These are phyloP conservation scores for Diaporthe ilicicola DNA, from an alignment of 2,329 filamentous ascomycete species.

Conservation along the genomic window DNA sequence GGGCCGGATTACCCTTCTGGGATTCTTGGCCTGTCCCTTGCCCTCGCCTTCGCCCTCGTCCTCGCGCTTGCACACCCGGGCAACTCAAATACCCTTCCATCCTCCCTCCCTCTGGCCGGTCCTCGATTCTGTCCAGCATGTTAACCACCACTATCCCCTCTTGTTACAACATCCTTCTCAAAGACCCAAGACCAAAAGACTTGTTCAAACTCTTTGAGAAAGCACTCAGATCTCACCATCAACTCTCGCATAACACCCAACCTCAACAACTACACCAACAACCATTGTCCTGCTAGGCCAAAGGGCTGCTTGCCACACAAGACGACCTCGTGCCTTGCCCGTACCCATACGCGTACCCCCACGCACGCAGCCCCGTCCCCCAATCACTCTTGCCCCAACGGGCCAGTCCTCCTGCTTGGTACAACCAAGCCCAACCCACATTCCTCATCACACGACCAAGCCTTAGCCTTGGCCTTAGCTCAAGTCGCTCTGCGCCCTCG, in stretches of 20 bases:
- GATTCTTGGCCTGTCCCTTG: slow-evolving; percentile 23
- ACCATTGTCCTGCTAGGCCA: slow-evolving; percentile 17
- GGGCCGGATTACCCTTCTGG: slow-evolving; percentile 24
- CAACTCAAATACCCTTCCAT: slow-evolving; percentile 31
- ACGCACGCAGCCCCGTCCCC: slow-evolving; percentile 32
- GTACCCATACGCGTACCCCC: background rate
- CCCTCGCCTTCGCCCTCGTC: too few species aligned
- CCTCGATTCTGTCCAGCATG: slow-evolving; percentile 14
- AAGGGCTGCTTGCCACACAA: slow-evolving; percentile 29
- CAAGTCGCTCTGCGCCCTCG: slow-evolving; percentile 1
- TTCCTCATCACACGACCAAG: slow-evolving; percentile 4
- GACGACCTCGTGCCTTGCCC: slow-evolving; percentile 7
- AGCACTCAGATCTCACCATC: background rate
- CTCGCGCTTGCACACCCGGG: too few species aligned
- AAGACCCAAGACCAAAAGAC: slow-evolving; percentile 10
- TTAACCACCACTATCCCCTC: background rate
- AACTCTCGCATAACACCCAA: background rate
- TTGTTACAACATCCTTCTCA: slow-evolving; percentile 5
- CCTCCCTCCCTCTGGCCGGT: slow-evolving; percentile 19
- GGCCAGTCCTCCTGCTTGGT: slow-evolving; percentile 17
- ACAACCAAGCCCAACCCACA: slow-evolving; percentile 8
- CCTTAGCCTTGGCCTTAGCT: slow-evolving; percentile 9
- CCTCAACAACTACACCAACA: background rate
- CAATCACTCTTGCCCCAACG: slow-evolving; percentile 15
- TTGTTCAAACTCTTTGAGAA: slow-evolving; percentile 6